Percentiles rank a stretch among this genome's conserved stretches.
phyloP scores from a whole-genome alignment of 2,329 filamentous ascomycete species.

The Sphaerulina populicola region DNA sequence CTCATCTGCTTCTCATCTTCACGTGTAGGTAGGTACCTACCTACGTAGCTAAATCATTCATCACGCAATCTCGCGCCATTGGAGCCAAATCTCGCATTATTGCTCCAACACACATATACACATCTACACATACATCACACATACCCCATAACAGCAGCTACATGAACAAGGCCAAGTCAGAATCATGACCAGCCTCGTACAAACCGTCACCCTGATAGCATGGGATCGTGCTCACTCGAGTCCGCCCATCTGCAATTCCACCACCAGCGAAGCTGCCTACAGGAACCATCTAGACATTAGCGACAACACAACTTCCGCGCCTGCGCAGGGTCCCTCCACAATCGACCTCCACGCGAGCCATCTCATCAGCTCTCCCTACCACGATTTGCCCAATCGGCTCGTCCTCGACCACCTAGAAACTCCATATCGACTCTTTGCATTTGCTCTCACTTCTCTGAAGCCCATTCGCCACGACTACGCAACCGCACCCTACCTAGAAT shows the following conservation, averaged over 20 bases:
- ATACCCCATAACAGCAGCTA: too few species aligned
- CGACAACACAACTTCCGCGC: neutral
- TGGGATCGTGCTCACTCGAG: neutral
- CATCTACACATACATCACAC: too few species aligned
- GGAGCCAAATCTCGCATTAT: slow-evolving; percentile 2
- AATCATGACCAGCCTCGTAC: neutral
- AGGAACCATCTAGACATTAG: neutral
- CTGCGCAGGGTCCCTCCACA: neutral
- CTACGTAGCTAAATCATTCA: too few species aligned
- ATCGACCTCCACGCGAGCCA: slow-evolving; percentile 16
- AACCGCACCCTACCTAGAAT: slow-evolving; percentile 60
- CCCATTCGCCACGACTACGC: slow-evolving; percentile 64
- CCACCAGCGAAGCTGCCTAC: neutral
- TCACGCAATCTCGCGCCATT: slow-evolving; percentile 10
- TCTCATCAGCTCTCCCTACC: slow-evolving; percentile 60
- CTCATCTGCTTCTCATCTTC: slow-evolving; percentile 1
- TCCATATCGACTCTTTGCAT: slow-evolving; percentile 61
- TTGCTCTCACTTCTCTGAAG: slow-evolving; percentile 58
- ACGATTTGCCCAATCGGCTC: slow-evolving; percentile 60
- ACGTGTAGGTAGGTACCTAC: too few species aligned
- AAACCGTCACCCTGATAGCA: neutral
- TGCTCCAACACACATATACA: too few species aligned
- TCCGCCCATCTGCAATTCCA: neutral
- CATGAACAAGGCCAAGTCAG: neutral
- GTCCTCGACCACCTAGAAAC: slow-evolving; percentile 59